Conservation (phyloP, 2,329 filamentous ascomycete genomes). For the Plectosphaerella cucumerina region DNA sequence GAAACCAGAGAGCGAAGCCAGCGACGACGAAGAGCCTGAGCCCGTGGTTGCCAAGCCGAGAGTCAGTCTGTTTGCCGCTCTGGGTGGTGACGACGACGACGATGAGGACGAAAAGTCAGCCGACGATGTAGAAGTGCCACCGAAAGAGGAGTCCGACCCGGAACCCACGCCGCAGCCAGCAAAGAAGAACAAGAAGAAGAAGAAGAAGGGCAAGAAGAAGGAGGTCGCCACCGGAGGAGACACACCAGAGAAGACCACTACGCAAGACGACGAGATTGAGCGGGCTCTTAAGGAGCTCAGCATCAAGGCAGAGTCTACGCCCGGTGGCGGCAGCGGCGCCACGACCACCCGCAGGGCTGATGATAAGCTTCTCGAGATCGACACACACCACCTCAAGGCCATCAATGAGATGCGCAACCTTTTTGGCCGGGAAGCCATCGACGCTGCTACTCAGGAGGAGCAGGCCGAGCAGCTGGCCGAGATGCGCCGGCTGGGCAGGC, state of each 20-base stretch:
- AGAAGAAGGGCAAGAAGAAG: conserved; percentile 27
- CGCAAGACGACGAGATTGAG: conserved; percentile 51
- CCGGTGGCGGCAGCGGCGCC: conserved; percentile 4
- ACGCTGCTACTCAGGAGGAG: conserved; percentile 46
- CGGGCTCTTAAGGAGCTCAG: conserved; percentile 47
- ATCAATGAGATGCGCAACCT: conserved; percentile 81
- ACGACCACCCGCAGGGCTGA: conserved; percentile 8
- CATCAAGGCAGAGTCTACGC: conserved; percentile 19
- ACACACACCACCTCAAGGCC: conserved; percentile 72
- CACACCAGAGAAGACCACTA: conserved; percentile 7
- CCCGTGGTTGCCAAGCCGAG: conserved; percentile 32
- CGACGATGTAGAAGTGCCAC: conserved; percentile 20
- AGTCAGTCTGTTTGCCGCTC: conserved; percentile 47
- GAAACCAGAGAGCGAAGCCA: conserved; percentile 24
- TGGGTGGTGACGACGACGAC: conserved; percentile 39
- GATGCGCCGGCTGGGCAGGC: conserved; percentile 27
- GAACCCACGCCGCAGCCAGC: conserved; percentile 10
- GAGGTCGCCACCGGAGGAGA: conserved; percentile 16
- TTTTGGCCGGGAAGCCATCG: conserved; percentile 55
- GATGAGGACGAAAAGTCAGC: conserved; percentile 22
- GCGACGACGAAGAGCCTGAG: conserved; percentile 24
- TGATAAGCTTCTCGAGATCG: conserved; percentile 43
- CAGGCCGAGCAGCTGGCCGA: conserved; percentile 34
- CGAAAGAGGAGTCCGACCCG: conserved; percentile 10
- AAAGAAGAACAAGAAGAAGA: conserved; percentile 37